phyloP scores from a whole-genome alignment of 1,284 basidiomycete genomes.

The Ceraceosorus guamensis region DNA sequence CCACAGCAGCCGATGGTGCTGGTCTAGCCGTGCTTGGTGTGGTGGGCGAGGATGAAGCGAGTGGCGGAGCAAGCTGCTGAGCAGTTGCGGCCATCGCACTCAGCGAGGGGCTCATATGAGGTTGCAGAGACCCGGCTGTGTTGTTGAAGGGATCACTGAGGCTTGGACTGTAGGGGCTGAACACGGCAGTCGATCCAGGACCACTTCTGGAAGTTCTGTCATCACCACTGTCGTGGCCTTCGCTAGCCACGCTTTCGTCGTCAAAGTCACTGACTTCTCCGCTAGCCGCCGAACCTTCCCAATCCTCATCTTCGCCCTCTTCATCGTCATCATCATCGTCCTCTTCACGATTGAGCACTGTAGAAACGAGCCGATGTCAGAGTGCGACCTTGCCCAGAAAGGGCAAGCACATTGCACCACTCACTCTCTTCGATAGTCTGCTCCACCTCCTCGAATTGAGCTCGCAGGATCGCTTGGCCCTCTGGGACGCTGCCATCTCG shows the following conservation, averaged over 20 bases:
- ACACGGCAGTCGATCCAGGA: neutral
- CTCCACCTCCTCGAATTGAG: slow-evolving; percentile 91
- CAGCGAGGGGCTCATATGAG: neutral
- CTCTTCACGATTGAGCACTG: slow-evolving; percentile 43
- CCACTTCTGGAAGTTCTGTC: neutral
- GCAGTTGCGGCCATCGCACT: neutral
- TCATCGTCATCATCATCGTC: slow-evolving; percentile 44
- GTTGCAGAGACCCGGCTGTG: neutral
- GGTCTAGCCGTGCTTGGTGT: no score
- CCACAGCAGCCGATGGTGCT: neutral
- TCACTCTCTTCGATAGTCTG: slow-evolving; percentile 66
- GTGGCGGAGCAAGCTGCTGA: no score
- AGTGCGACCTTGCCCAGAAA: neutral
- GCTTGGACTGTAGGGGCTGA: slow-evolving; percentile 3
- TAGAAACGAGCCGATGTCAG: neutral
- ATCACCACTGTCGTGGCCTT: neutral
- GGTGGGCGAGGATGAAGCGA: no score
- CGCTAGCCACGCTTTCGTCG: slow-evolving; percentile 3
- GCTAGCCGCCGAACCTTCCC: slow-evolving; percentile 5
- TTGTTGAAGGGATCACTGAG: neutral
- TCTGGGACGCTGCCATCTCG: slow-evolving; percentile 76
- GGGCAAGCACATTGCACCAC: neutral
- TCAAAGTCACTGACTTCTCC: slow-evolving; percentile 2
- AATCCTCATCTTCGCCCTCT: slow-evolving; percentile 23
- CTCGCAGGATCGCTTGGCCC: slow-evolving; percentile 92